Evolutionary conservation across 75 land plant species (phyloP).

Genomic region (Selaginella moellendorffii): DNA sequence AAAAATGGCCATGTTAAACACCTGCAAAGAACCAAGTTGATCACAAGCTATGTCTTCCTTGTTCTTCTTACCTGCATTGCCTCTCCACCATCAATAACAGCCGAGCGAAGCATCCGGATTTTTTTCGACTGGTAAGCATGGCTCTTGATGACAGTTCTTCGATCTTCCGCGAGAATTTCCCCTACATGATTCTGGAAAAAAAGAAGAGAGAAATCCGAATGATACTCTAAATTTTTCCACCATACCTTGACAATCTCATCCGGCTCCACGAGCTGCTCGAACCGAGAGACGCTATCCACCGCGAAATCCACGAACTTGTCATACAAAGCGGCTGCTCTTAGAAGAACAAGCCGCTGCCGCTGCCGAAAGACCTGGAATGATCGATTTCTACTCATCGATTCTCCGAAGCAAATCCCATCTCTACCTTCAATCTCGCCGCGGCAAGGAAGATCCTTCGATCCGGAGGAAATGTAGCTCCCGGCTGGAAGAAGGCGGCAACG

Average conservation of each 20-base stretch:
- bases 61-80: constrained; percentile 56
- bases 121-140: constrained; percentile 56
- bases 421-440: not conserved
- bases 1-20: constrained; percentile 72
- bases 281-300: constrained; percentile 18
- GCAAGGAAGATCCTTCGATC: no score
- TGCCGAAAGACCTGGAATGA: no score
- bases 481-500: no score
- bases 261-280: constrained; percentile 14
- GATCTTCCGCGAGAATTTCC: constrained; percentile 35
- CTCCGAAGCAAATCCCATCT: not conserved
- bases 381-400: not conserved
- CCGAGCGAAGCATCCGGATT: constrained; percentile 55
- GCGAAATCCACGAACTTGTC: constrained; percentile 37
- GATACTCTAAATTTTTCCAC: not conserved
- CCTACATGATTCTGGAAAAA: constrained; percentile 33
- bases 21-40: no score
- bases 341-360: no score
- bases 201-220: not conserved
- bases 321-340: no score
- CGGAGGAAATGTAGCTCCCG: no score
- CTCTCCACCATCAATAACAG: constrained; percentile 38
- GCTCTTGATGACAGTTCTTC: constrained; percentile 33
- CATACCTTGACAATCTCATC: not conserved
- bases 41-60: no score